Base-by-base conservation (phyloP, 805 yeast species). In the Torulaspora franciscae region DNA sequence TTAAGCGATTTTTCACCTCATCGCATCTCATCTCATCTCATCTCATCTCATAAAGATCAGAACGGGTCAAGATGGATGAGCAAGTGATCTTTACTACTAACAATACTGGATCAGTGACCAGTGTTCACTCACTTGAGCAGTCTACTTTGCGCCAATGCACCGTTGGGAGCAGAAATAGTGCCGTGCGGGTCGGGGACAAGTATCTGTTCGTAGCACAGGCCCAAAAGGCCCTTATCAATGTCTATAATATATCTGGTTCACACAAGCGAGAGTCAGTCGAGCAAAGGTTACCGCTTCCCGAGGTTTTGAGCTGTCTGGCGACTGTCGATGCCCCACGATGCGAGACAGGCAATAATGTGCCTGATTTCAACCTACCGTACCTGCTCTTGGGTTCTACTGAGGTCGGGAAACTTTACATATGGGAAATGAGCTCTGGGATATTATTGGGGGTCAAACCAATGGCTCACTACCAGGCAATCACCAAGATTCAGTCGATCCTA, bases 221-320 rank as follows among this genome's bases (percentile, higher is more conserved):
- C n/a, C 77, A 74, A 33, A 85, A 83, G 59, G 93, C 96, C 0
- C 64, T 88, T 48, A 67, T 90, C 24, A 81, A 84, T 50, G 83
- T 83, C 1, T 90, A 87, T 58, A 66, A 79, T 5, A 73, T 81
- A 70, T 40, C 53, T 14, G 65, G 67, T 14, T 33, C 54, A 2
- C 60, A 60, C 25, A 64, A 62, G 48, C 58, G 68, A 53, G 72
- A 73, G 55, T 71, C 86, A 26, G 76, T 81, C 5, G 87, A 85
- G 53, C 93, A 89, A 68, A 73, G 83, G 56, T 72, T 90, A 32
- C 93, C 96, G 0, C 71, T 90, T 10, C 96, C 97, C 0, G 97
- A 87, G 63, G 79, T 78, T 42, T 65, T 90, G 32, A 66, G 76
- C 10, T 77, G 87, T 58, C 30, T 53, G 40, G 65, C 59, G 41